Conservation (phyloP, 2,329 filamentous ascomycete genomes). For the Ophiostoma sp. region DNA sequence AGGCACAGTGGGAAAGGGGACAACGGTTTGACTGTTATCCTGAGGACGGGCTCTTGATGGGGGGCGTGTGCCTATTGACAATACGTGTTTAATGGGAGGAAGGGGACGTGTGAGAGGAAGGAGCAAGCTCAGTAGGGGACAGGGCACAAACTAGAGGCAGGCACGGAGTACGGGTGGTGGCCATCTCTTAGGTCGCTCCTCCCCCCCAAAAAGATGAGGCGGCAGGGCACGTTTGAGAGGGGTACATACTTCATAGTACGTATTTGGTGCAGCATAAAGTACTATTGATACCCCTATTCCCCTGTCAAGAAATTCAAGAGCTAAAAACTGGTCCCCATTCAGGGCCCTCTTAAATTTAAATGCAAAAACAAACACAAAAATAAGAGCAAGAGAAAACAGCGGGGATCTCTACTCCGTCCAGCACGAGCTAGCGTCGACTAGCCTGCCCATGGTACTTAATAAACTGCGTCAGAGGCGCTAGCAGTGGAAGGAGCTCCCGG, state of each 20-base stretch:
- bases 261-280: background rate
- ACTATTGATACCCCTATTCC: constrained; percentile 1
- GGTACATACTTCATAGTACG: background rate
- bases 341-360: constrained; percentile 17
- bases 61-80: constrained; percentile 17
- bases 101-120: background rate
- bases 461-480: constrained; percentile 22
- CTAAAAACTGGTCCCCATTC: constrained; percentile 5
- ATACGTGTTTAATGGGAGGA: constrained; percentile 5
- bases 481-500: constrained; percentile 21
- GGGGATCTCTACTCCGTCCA: constrained; percentile 20
- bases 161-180: background rate
- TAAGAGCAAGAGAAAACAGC: constrained; percentile 17
- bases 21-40: constrained; percentile 19
- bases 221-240: constrained; percentile 12
- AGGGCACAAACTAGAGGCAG: background rate
- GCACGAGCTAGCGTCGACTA: constrained; percentile 19
- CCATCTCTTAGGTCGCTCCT: constrained; percentile 12
- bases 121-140: background rate
- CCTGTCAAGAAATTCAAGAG: background rate
- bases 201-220: background rate
- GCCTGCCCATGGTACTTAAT: constrained; percentile 12
- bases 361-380: constrained; percentile 12
- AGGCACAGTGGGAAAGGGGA: background rate
- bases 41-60: constrained; percentile 17